Conservation (phyloP, 1,139 yeast species). For the Protomyces pachydermus region DNA sequence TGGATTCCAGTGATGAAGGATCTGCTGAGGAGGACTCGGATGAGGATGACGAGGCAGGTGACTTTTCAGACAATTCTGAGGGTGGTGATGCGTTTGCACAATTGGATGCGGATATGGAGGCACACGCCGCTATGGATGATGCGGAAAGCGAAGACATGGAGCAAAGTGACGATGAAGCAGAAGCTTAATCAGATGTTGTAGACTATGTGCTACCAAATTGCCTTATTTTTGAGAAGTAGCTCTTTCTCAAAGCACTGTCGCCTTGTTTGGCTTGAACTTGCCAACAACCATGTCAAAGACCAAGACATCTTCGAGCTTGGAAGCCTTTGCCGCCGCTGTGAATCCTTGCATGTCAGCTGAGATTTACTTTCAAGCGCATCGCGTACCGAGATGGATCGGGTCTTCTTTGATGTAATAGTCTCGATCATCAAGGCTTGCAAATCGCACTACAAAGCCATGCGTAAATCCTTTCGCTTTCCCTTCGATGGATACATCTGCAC, state of each 20-base stretch:
- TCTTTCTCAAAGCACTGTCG: too few species aligned
- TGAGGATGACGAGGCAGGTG: constrained; percentile 38
- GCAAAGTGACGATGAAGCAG: constrained; percentile 37
- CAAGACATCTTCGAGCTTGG: not conserved
- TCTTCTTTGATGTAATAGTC: constrained; percentile 17
- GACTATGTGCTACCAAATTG: not conserved
- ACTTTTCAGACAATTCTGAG: constrained; percentile 35
- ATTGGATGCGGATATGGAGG: constrained; percentile 34
- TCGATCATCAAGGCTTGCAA: constrained; percentile 15
- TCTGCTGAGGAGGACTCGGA: constrained; percentile 45
- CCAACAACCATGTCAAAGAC: not conserved
- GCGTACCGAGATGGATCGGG: constrained; percentile 15
- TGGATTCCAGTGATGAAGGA: constrained; percentile 38
- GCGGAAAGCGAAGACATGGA: constrained; percentile 36
- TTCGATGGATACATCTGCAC: constrained; percentile 18
- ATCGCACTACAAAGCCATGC: constrained; percentile 17
- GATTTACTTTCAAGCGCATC: not conserved
- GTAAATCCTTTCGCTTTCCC: constrained; percentile 11
- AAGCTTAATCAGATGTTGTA: constrained; percentile 23
- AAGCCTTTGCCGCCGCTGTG: not conserved
- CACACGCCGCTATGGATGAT: constrained; percentile 31
- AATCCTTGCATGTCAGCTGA: not conserved
- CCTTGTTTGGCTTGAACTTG: not conserved
- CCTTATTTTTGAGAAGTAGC: too few species aligned
- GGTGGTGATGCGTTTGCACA: constrained; percentile 32